Conservation (phyloP, 495 filamentous ascomycete species). For the Amphirosellinia nigrospora region DNA sequence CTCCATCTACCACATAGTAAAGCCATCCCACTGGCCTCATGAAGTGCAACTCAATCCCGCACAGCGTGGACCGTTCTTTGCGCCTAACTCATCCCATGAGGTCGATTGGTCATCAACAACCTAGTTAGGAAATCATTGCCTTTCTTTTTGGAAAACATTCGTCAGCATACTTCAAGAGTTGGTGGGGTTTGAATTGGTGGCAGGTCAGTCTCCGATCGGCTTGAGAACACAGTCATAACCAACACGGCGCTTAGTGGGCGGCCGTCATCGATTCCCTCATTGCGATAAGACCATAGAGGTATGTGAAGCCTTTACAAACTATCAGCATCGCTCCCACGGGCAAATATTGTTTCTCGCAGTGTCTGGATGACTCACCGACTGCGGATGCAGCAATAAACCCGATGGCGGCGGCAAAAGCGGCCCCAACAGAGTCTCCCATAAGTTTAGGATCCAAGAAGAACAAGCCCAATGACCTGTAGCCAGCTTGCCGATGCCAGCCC, state of each 20-base stretch:
- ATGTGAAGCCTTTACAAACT: conserved; percentile 44
- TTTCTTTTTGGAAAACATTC: not conserved
- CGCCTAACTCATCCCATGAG: not conserved
- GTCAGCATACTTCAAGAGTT: not conserved
- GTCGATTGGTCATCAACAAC: not conserved
- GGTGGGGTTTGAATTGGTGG: not conserved
- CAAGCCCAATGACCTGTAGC: conserved; percentile 53
- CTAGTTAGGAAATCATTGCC: not conserved
- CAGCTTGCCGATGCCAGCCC: conserved; percentile 54
- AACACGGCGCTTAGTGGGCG: conserved; percentile 27
- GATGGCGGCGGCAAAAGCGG: conserved; percentile 42
- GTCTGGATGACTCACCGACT: conserved; percentile 40
- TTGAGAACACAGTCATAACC: not conserved
- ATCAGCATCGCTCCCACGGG: conserved; percentile 28
- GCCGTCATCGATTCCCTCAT: conserved; percentile 54
- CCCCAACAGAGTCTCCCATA: conserved; percentile 34
- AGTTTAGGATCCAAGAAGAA: conserved; percentile 56
- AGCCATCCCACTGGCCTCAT: not conserved
- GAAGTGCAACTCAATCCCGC: not conserved
- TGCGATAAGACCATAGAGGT: conserved; percentile 50
- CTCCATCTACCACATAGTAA: not conserved
- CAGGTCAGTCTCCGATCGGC: not conserved
- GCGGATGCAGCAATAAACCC: conserved; percentile 44
- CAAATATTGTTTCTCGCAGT: not conserved
- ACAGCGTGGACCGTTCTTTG: not conserved